These are phyloP conservation scores for Neonectria ditissima DNA, from an alignment of 2,329 filamentous ascomycete species.

Conservation along the genomic window DNA sequence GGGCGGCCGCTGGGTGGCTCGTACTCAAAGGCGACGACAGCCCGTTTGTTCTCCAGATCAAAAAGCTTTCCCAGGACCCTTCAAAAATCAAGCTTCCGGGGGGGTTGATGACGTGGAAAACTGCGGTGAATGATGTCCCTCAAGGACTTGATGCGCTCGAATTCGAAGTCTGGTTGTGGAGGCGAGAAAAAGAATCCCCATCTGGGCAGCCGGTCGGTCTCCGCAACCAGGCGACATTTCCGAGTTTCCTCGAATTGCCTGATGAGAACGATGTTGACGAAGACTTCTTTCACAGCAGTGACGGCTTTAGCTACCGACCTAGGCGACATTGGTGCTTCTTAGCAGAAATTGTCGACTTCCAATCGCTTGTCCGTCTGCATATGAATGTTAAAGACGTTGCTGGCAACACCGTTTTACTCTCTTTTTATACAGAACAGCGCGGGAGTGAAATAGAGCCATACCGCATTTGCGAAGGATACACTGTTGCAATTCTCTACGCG, in stretches of 20 bases:
- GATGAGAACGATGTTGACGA: not conserved
- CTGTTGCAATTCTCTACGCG: constrained; percentile 27
- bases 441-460: constrained; percentile 6
- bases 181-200: not conserved
- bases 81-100: not conserved
- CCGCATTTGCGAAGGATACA: constrained; percentile 4
- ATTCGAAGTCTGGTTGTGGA: constrained; percentile 26
- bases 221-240: constrained; percentile 18
- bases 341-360: constrained; percentile 24
- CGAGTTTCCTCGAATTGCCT: constrained; percentile 9
- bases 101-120: not conserved
- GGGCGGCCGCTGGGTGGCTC: not conserved
- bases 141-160: not conserved
- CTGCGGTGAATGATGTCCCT: not conserved
- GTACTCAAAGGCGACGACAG: not conserved
- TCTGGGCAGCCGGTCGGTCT: constrained; percentile 1
- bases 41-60: not conserved
- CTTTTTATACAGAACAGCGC: constrained; percentile 10
- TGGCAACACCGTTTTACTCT: constrained; percentile 5
- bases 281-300: constrained; percentile 1
- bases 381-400: constrained; percentile 25
- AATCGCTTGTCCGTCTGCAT: not conserved
- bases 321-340: constrained; percentile 32
- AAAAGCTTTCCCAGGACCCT: not conserved
- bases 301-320: not conserved